These are phyloP conservation scores for Stellera chamaejasme DNA, from an alignment of 345 rosid genomes.

Conservation along the genomic window DNA sequence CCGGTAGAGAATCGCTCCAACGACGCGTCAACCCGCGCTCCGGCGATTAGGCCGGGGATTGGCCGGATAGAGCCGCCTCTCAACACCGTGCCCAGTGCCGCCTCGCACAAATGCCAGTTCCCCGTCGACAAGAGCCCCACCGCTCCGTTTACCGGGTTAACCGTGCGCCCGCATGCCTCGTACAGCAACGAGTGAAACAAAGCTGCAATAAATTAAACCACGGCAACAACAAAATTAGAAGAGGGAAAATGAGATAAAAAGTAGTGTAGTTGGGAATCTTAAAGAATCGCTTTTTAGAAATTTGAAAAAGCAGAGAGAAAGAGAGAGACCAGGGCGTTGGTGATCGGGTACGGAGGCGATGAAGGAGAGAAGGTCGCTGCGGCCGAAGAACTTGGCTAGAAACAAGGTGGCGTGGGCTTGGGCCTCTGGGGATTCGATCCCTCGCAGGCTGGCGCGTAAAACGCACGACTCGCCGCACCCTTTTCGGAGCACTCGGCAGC, in stretches of 20 bases:
- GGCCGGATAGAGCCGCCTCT: constrained; percentile 35
- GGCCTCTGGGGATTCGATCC: constrained; percentile 44
- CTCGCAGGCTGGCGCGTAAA: constrained; percentile 39
- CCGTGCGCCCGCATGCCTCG: constrained; percentile 62
- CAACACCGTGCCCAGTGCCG: constrained; percentile 45
- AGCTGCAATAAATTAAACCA: constrained; percentile 22
- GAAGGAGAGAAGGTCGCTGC: constrained; percentile 38
- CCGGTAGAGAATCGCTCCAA: constrained; percentile 16
- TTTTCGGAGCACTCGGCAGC: constrained; percentile 53
- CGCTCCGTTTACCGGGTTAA: constrained; percentile 55
- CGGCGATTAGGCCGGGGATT: constrained; percentile 18
- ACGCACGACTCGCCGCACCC: constrained; percentile 49
- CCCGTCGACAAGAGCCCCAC: constrained; percentile 53
- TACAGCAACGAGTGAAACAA: constrained; percentile 50
- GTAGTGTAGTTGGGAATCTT: not conserved
- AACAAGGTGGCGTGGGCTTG: constrained; percentile 57
- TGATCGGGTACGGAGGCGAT: constrained; percentile 46
- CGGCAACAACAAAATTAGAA: not conserved
- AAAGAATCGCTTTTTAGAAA: not conserved
- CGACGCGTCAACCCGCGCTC: constrained; percentile 23
- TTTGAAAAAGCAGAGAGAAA: not conserved
- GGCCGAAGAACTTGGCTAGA: constrained; percentile 58
- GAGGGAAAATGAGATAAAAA: not conserved
- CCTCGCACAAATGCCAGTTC: constrained; percentile 48
- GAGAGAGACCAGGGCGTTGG: constrained; percentile 40